These are phyloP conservation scores for Penicillium atrosanguineum DNA, from an alignment of 495 filamentous ascomycete genomes.

Conservation along the genomic window DNA sequence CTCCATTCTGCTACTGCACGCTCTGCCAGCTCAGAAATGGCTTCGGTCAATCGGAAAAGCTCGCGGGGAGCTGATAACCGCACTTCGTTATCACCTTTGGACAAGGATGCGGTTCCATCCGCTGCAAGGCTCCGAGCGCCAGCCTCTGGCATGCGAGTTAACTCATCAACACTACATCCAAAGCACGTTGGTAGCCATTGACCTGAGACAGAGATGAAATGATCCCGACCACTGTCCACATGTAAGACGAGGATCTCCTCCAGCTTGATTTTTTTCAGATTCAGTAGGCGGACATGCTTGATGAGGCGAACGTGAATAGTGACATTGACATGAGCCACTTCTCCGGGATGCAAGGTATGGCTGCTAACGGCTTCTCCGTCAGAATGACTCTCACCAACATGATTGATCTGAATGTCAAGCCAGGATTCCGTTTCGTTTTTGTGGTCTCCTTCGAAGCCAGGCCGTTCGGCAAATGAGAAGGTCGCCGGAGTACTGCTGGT, in stretches of 20 bases:
- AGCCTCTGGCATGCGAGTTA: constrained; percentile 79
- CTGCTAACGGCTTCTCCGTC: constrained; percentile 34
- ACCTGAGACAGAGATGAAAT: constrained; percentile 81
- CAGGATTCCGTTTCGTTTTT: constrained; percentile 52
- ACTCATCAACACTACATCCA: constrained; percentile 75
- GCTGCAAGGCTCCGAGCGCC: constrained; percentile 55
- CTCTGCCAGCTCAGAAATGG: constrained; percentile 71
- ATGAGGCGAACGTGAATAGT: constrained; percentile 61
- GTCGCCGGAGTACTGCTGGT: constrained; percentile 76
- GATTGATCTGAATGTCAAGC: constrained; percentile 64
- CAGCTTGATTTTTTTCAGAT: constrained; percentile 59
- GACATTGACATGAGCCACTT: constrained; percentile 68
- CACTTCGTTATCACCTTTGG: constrained; percentile 46
- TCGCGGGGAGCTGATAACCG: constrained; percentile 75
- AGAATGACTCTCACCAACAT: constrained; percentile 33
- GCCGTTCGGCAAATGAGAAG: constrained; percentile 71
- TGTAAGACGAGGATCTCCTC: constrained; percentile 91
- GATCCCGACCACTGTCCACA: constrained; percentile 78
- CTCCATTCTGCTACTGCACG: constrained; percentile 77
- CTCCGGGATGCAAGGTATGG: constrained; percentile 75
- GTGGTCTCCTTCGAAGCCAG: constrained; percentile 46
- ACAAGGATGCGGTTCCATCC: constrained; percentile 19
- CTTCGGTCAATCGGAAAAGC: constrained; percentile 82
- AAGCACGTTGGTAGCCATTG: constrained; percentile 81
- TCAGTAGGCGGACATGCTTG: constrained; percentile 65